Percentiles rank a stretch among this genome's conserved stretches.
These are phyloP conservation scores for Fusarium solani-melongenae DNA, from an alignment of 2,329 filamentous ascomycete species.

Conservation along the genomic window DNA sequence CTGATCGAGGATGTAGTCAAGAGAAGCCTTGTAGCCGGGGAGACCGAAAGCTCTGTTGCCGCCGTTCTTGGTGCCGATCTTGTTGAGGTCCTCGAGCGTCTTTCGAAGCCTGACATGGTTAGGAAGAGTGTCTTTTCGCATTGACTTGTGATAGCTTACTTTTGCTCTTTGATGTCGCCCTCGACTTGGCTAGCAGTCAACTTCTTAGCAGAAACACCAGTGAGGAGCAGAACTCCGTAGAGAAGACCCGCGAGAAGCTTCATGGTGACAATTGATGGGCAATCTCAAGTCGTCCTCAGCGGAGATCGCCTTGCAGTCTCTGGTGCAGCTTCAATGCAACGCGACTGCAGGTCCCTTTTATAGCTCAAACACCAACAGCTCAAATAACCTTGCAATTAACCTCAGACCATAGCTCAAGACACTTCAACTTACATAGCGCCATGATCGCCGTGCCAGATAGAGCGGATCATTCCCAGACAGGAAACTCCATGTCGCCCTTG, in stretches of 20 bases:
- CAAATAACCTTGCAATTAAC: background rate
- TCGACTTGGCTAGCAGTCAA: constrained; percentile 39
- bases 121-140: background rate
- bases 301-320: background rate
- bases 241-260: constrained; percentile 36
- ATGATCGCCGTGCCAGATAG: constrained; percentile 4
- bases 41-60: constrained; percentile 70
- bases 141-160: constrained; percentile 11
- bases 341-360: constrained; percentile 20
- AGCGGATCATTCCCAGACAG: constrained; percentile 12
- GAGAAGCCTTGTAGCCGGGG: constrained; percentile 67
- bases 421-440: background rate
- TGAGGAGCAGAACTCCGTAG: constrained; percentile 36
- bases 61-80: constrained; percentile 65
- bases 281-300: background rate
- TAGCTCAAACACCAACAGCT: constrained; percentile 1
- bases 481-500: constrained; percentile 10
- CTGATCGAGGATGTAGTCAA: constrained; percentile 66
- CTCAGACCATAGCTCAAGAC: constrained; percentile 2
- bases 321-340: background rate
- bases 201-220: constrained; percentile 35
- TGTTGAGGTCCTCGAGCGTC: constrained; percentile 65
- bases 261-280: constrained; percentile 18
- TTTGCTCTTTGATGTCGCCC: constrained; percentile 38
- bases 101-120: constrained; percentile 58